A percentile compares a stretch with the other conserved stretches of the same genome.
phyloP scores from a whole-genome alignment of 257 asterid species.

The Gentiana macrophylla region DNA sequence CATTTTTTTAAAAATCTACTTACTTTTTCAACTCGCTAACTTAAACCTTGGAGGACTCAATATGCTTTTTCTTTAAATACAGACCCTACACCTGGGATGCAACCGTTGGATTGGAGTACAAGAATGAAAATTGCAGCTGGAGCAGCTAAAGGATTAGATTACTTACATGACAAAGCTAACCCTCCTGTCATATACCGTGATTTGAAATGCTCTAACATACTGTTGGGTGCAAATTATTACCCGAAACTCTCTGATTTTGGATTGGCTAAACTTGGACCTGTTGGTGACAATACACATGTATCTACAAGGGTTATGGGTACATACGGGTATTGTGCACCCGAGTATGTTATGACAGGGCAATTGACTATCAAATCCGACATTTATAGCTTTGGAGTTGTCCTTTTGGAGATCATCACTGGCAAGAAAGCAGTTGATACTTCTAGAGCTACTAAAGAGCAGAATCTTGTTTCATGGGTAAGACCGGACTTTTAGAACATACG shows the following conservation, averaged over 20 bases:
- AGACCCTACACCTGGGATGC: constrained; percentile 54
- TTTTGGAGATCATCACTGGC: constrained; percentile 78
- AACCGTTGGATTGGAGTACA: constrained; percentile 66
- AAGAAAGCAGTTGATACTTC: constrained; percentile 74
- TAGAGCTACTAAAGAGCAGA: constrained; percentile 59
- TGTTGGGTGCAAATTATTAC: constrained; percentile 60
- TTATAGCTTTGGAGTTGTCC: constrained; percentile 90
- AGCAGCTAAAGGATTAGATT: constrained; percentile 85
- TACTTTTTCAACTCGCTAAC: neutral
- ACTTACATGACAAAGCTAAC: constrained; percentile 70
- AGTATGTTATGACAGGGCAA: constrained; percentile 91
- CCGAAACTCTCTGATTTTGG: constrained; percentile 92
- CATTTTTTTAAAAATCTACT: neutral
- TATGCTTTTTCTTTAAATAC: constrained; percentile 9
- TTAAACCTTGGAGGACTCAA: neutral
- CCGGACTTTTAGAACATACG: neutral
- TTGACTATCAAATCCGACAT: constrained; percentile 80
- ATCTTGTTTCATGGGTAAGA: constrained; percentile 72
- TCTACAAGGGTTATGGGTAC: constrained; percentile 96
- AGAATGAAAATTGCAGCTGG: constrained; percentile 95
- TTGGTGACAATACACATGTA: constrained; percentile 83
- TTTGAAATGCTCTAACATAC: constrained; percentile 76
- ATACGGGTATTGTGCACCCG: constrained; percentile 92
- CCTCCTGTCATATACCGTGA: constrained; percentile 94
- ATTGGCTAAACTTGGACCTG: constrained; percentile 84